Conservation (phyloP, 768 basidiomycete species). For the Panellus pusillus region DNA sequence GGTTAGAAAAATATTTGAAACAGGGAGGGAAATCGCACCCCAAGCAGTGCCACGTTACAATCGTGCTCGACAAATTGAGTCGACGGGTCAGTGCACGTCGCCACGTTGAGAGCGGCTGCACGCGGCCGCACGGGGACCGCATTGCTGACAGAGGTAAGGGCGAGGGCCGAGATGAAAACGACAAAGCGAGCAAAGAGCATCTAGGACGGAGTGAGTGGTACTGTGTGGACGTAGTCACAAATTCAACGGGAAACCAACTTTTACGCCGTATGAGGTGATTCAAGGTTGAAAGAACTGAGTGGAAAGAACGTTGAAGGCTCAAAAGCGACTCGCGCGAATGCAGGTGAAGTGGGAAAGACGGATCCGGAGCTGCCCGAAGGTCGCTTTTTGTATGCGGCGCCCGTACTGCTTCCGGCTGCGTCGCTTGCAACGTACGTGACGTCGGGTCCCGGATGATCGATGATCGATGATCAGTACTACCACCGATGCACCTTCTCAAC, state of each 20-base stretch:
- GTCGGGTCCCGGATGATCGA: too few species aligned
- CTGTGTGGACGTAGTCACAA: neutral
- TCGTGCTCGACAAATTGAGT: conserved; percentile 21
- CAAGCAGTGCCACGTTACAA: conserved; percentile 24
- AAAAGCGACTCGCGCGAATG: conserved; percentile 21
- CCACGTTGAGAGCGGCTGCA: conserved; percentile 17
- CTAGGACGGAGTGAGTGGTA: neutral
- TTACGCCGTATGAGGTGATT: neutral
- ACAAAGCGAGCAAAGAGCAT: conserved; percentile 20
- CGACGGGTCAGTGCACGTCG: conserved; percentile 20
- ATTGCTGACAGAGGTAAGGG: conserved; percentile 7
- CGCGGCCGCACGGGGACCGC: conserved; percentile 18
- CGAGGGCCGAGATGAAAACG: conserved; percentile 13
- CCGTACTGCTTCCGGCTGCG: too few species aligned
- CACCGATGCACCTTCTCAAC: too few species aligned
- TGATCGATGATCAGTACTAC: too few species aligned
- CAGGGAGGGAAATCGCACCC: conserved; percentile 8
- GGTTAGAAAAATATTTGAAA: neutral
- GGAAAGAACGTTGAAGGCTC: conserved; percentile 18
- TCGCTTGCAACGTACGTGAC: too few species aligned
- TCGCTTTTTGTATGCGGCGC: too few species aligned
- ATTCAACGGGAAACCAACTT: neutral
- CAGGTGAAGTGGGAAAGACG: conserved; percentile 4
- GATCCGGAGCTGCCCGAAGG: neutral
- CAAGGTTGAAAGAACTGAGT: conserved; percentile 11